A percentile compares a stretch with the other conserved stretches of the same genome.
Evolutionary conservation across 768 basidiomycete genomes (phyloP).

Genomic region (Mycena polygramma): DNA sequence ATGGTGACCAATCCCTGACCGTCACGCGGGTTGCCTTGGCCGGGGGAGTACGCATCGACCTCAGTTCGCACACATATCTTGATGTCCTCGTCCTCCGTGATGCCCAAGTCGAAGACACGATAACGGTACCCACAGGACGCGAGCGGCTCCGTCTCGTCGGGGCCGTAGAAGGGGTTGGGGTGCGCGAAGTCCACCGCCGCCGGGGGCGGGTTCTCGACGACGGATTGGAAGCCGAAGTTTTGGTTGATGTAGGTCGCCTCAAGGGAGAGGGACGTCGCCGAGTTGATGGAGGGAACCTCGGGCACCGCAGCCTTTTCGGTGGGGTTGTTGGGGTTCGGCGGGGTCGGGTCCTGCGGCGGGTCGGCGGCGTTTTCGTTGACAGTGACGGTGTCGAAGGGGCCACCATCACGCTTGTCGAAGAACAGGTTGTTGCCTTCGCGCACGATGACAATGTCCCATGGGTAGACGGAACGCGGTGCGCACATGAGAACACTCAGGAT

Average conservation of each 20-base stretch:
- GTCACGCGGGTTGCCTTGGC: conserved; percentile 71
- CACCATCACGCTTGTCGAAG: conserved; percentile 98
- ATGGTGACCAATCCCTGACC: conserved; percentile 90
- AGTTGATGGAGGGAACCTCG: conserved; percentile 90
- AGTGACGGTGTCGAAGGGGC: conserved; percentile 96
- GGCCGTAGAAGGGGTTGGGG: conserved; percentile 95
- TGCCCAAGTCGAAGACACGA: conserved; percentile 92
- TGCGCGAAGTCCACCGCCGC: conserved; percentile 80
- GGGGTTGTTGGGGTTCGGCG: conserved; percentile 84
- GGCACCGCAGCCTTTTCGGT: conserved; percentile 70
- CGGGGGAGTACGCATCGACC: conserved; percentile 87
- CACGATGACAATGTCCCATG: conserved; percentile 98
- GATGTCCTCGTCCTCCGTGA: conserved; percentile 92
- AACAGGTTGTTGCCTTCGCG: conserved; percentile 94
- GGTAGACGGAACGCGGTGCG: conserved; percentile 94
- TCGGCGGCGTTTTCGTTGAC: conserved; percentile 99
- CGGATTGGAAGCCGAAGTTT: conserved; percentile 97
- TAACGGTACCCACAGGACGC: conserved; percentile 98
- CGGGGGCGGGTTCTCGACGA: conserved; percentile 75
- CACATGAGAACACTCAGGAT: conserved; percentile 98
- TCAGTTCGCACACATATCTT: conserved; percentile 95
- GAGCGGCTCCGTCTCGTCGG: conserved; percentile 94
- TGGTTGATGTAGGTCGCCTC: conserved; percentile 99
- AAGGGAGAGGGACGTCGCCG: conserved; percentile 91
- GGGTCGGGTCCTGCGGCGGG: conserved; percentile 86